These are phyloP conservation scores for Akanthomyces uredinophilus DNA, from an alignment of 2,329 filamentous ascomycete species.

Conservation along the genomic window DNA sequence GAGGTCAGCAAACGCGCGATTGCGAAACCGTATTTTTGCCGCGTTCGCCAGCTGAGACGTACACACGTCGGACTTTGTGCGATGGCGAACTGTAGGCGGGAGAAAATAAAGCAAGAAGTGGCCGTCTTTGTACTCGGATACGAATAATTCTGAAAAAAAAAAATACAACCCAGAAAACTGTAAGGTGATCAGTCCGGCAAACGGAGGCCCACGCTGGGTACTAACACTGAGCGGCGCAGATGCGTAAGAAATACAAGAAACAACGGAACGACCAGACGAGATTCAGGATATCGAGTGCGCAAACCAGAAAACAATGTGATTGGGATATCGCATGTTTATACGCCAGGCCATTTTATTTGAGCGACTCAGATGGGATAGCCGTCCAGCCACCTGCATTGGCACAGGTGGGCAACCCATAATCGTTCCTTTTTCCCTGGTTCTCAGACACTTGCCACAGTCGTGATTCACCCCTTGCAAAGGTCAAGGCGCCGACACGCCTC, in stretches of 20 bases:
- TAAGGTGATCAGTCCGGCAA: not conserved
- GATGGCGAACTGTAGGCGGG: not conserved
- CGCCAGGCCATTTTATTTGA: not conserved
- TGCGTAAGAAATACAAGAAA: conserved; percentile 4
- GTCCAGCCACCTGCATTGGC: conserved; percentile 1
- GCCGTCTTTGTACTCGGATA: not conserved
- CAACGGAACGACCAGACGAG: not conserved
- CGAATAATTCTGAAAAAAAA: not conserved
- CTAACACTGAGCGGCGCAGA: conserved; percentile 2
- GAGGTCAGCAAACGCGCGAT: not conserved
- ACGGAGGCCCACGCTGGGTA: not conserved
- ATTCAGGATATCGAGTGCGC: not conserved
- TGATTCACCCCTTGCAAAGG: conserved; percentile 15
- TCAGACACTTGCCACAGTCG: conserved; percentile 13
- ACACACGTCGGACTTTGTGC: not conserved
- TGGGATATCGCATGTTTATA: conserved; percentile 12
- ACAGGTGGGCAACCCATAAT: conserved; percentile 4
- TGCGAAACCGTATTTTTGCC: not conserved
- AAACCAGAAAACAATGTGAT: not conserved
- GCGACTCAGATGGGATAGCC: conserved; percentile 1
- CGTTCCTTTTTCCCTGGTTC: conserved; percentile 14
- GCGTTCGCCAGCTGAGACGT: not conserved
- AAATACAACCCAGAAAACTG: not conserved
- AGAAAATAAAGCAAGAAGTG: not conserved
- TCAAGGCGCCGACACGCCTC: conserved; percentile 12